Percentiles rank a stretch among this genome's conserved stretches.
phyloP scores from a whole-genome alignment of 805 yeast species.

The Wickerhamiella spandovensis region DNA sequence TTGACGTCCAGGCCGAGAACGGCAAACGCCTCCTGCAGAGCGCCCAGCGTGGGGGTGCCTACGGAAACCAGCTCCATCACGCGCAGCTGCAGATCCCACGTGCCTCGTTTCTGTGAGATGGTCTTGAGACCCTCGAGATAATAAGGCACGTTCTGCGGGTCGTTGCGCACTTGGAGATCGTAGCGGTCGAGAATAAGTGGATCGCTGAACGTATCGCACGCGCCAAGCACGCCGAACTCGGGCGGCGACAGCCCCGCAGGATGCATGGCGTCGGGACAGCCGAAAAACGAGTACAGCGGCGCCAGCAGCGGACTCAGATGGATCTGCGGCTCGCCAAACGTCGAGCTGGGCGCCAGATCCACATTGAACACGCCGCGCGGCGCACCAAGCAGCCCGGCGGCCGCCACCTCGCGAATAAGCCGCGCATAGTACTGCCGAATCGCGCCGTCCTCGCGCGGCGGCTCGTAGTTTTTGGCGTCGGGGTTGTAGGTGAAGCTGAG shows the following conservation, averaged over 20 bases:
- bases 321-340: not conserved
- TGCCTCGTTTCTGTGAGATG: conserved; percentile 36
- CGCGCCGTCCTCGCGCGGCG: conserved; percentile 5
- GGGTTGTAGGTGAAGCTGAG: conserved; percentile 17
- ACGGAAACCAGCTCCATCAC: conserved; percentile 37
- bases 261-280: not conserved
- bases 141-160: conserved; percentile 33
- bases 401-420: not conserved
- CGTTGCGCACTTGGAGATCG: conserved; percentile 29
- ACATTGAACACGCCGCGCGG: not conserved
- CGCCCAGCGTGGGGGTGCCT: conserved; percentile 41
- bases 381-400: not conserved
- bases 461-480: conserved; percentile 6
- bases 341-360: not conserved
- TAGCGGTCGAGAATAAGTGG: conserved; percentile 36
- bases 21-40: conserved; percentile 29
- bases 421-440: not conserved
- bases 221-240: conserved; percentile 15
- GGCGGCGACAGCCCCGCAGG: conserved; percentile 3
- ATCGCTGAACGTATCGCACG: conserved; percentile 25
- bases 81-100: conserved; percentile 32
- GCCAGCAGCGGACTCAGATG: not conserved
- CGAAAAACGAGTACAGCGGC: not conserved
- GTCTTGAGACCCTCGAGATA: conserved; percentile 46
- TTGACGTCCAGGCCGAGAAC: conserved; percentile 23